phyloP scores from a whole-genome alignment of 2,329 filamentous ascomycete genomes.

The Didymella arachidicola region DNA sequence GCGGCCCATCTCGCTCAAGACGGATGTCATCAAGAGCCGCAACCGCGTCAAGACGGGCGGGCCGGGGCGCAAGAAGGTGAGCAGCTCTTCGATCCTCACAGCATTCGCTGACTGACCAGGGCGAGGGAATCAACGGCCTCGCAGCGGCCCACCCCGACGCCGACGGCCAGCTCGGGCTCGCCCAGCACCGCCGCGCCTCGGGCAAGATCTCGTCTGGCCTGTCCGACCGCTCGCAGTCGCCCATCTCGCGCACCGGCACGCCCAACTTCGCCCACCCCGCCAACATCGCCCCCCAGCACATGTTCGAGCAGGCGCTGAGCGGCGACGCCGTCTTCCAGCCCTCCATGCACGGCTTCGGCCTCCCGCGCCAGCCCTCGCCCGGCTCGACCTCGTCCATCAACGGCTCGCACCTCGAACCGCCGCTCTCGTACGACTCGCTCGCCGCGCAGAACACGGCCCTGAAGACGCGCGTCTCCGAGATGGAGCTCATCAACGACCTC shows the following conservation, averaged over 20 bases:
- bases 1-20: constrained; percentile 95
- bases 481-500: constrained; percentile 87
- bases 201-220: constrained; percentile 77
- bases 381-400: constrained; percentile 65
- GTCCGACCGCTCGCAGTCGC: constrained; percentile 77
- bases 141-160: constrained; percentile 62
- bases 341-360: constrained; percentile 52
- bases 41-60: constrained; percentile 93
- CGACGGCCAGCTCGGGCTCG: constrained; percentile 62
- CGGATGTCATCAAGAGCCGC: constrained; percentile 98
- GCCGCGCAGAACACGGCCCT: constrained; percentile 81
- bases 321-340: constrained; percentile 71
- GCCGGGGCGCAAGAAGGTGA: constrained; percentile 84
- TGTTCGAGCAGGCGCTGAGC: constrained; percentile 79
- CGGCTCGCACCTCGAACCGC: constrained; percentile 70
- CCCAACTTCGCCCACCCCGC: constrained; percentile 72
- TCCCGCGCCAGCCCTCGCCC: constrained; percentile 61
- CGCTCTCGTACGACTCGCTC: constrained; percentile 81
- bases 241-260: constrained; percentile 80
- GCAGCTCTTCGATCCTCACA: constrained; percentile 21
- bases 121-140: constrained; percentile 62
- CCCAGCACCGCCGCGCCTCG: constrained; percentile 70
- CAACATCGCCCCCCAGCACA: constrained; percentile 75
- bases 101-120: constrained; percentile 19
- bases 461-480: constrained; percentile 93